phyloP scores from a whole-genome alignment of 129 eudicot species.

The Artemisia tridentata region DNA sequence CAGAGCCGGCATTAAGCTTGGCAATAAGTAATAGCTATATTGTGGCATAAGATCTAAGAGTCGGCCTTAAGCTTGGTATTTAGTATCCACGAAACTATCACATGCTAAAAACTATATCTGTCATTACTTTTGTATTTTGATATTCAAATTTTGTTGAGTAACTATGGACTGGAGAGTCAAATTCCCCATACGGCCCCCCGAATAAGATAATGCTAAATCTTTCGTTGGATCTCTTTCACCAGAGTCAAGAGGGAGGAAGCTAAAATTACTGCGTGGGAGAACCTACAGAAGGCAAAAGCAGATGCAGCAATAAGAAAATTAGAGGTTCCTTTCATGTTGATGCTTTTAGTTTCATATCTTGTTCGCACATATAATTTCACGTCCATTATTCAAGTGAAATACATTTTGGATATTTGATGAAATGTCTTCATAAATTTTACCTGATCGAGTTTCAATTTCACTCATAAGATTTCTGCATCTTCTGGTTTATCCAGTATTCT shows the following conservation, averaged over 20 bases:
- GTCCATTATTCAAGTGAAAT: neutral
- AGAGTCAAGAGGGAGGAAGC: constrained; percentile 88
- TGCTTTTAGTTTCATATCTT: neutral
- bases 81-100: too few relatives aligned
- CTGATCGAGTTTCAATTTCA: neutral
- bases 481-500: neutral
- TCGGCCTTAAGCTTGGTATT: too few relatives aligned
- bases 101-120: too few relatives aligned
- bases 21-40: too few relatives aligned
- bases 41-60: too few relatives aligned
- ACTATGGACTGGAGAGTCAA: neutral
- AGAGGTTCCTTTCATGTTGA: constrained; percentile 47
- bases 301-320: constrained; percentile 81
- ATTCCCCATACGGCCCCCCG: too few relatives aligned
- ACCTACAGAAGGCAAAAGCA: constrained; percentile 94
- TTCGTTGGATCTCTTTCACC: constrained; percentile 5
- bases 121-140: neutral
- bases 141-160: constrained; percentile 1
- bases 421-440: too few relatives aligned
- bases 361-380: neutral
- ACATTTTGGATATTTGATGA: too few relatives aligned
- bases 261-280: constrained; percentile 91
- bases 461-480: too few relatives aligned
- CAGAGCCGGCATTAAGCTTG: too few relatives aligned
- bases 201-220: neutral